Conservation (phyloP, 1,139 yeast genomes). For the Zhuliangozyma blackwelliae region DNA sequence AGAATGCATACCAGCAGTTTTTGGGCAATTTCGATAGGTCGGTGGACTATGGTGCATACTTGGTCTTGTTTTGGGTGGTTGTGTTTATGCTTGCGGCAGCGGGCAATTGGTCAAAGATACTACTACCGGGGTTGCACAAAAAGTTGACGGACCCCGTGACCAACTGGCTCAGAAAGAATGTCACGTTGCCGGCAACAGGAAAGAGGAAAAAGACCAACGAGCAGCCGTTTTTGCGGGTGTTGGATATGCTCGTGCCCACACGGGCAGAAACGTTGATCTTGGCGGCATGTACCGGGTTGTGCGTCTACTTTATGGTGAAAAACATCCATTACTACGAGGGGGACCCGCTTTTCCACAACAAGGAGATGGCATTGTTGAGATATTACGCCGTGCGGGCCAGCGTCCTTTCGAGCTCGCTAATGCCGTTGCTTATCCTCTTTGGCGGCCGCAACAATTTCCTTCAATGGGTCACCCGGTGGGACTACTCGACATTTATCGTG, state of each 20-base stretch:
- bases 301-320: slow-evolving; percentile 29
- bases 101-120: slow-evolving; percentile 30
- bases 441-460: slow-evolving; percentile 63
- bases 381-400: slow-evolving; percentile 57
- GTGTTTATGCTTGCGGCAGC: slow-evolving; percentile 22
- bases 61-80: slow-evolving; percentile 29
- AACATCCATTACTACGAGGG: slow-evolving; percentile 20
- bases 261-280: slow-evolving; percentile 56
- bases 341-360: slow-evolving; percentile 25
- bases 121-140: slow-evolving; percentile 18
- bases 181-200: slow-evolving; percentile 27
- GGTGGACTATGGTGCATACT: slow-evolving; percentile 26
- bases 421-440: slow-evolving; percentile 51
- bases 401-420: slow-evolving; percentile 46
- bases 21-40: slow-evolving; percentile 40
- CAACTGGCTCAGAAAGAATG: slow-evolving; percentile 21
- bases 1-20: slow-evolving; percentile 29
- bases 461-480: slow-evolving; percentile 55
- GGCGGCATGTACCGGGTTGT: slow-evolving; percentile 41
- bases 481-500: slow-evolving; percentile 53
- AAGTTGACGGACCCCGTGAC: slow-evolving; percentile 20
- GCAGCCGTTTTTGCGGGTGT: slow-evolving; percentile 20
- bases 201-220: slow-evolving; percentile 25
- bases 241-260: slow-evolving; percentile 53
- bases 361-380: slow-evolving; percentile 16